Percentiles rank a stretch among this genome's conserved stretches.
phyloP scores from a whole-genome alignment of 2,329 filamentous ascomycete species.

The Cordyceps farinosa region DNA sequence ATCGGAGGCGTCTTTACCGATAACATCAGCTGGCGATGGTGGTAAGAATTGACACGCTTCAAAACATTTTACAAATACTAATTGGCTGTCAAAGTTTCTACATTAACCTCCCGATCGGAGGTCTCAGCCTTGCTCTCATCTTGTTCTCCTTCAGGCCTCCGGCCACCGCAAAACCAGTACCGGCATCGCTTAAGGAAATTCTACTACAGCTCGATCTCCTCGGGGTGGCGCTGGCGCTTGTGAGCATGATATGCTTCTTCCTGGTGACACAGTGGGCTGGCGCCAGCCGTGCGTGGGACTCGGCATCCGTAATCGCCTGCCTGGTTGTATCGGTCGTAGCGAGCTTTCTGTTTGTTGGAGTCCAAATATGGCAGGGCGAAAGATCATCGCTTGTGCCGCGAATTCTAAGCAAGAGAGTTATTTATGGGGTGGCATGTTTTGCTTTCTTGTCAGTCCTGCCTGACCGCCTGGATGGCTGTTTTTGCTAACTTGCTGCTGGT shows the following conservation, averaged over 20 bases:
- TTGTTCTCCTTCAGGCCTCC: slow-evolving; percentile 34
- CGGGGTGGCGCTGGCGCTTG: slow-evolving; percentile 36
- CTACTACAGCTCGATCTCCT: slow-evolving; percentile 28
- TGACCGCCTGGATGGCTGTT: too few relatives aligned
- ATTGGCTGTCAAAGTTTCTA: slow-evolving; percentile 21
- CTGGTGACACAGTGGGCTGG: slow-evolving; percentile 42
- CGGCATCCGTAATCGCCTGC: slow-evolving; percentile 32
- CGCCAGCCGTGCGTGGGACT: slow-evolving; percentile 35
- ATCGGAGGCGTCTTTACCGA: slow-evolving; percentile 26
- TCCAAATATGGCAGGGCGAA: slow-evolving; percentile 8
- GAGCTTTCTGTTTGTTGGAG: slow-evolving; percentile 27
- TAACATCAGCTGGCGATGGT: slow-evolving; percentile 9
- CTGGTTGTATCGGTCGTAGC: slow-evolving; percentile 29
- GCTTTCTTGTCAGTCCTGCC: neutral
- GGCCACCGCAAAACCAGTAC: slow-evolving; percentile 28
- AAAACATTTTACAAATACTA: neutral
- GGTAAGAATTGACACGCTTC: neutral
- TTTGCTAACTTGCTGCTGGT: neutral
- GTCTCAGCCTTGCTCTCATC: slow-evolving; percentile 21
- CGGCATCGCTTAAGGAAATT: slow-evolving; percentile 33
- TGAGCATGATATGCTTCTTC: slow-evolving; percentile 35
- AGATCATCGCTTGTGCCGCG: slow-evolving; percentile 5
- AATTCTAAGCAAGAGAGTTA: neutral
- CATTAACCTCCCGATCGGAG: slow-evolving; percentile 26
- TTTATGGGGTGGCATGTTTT: neutral